phyloP scores from a whole-genome alignment of 495 filamentous ascomycete species.

The Endocarpon pusillum region DNA sequence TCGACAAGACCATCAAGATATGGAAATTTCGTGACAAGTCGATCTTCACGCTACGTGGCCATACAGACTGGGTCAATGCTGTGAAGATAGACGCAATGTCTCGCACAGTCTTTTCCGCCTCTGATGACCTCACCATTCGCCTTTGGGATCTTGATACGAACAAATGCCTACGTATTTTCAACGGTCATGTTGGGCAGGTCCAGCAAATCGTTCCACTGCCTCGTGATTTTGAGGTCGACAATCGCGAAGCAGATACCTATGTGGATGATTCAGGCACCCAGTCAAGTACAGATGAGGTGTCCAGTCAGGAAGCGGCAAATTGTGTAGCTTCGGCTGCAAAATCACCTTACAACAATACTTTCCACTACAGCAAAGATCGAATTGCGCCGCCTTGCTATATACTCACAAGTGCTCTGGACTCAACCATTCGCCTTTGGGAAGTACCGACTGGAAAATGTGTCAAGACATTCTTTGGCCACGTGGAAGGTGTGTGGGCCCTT shows the following conservation, averaged over 20 bases:
- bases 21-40: constrained; percentile 83
- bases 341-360: constrained; percentile 36
- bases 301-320: constrained; percentile 11
- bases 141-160: constrained; percentile 88
- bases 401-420: constrained; percentile 77
- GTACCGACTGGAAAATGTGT: constrained; percentile 63
- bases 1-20: constrained; percentile 79
- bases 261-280: constrained; percentile 36
- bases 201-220: constrained; percentile 77
- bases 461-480: constrained; percentile 86
- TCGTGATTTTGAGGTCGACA: constrained; percentile 74
- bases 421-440: constrained; percentile 88
- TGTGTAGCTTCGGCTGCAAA: constrained; percentile 23
- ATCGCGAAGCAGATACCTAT: constrained; percentile 36
- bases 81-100: constrained; percentile 68
- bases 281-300: constrained; percentile 18
- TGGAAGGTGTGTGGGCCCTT: constrained; percentile 91
- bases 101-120: constrained; percentile 77
- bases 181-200: constrained; percentile 91
- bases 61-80: constrained; percentile 87
- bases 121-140: constrained; percentile 79
- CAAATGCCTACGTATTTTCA: constrained; percentile 58
- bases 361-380: constrained; percentile 37
- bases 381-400: constrained; percentile 72
- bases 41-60: constrained; percentile 60